Base-by-base conservation (phyloP, 345 rosid species). In the Psidium friedrichsthalianum region DNA sequence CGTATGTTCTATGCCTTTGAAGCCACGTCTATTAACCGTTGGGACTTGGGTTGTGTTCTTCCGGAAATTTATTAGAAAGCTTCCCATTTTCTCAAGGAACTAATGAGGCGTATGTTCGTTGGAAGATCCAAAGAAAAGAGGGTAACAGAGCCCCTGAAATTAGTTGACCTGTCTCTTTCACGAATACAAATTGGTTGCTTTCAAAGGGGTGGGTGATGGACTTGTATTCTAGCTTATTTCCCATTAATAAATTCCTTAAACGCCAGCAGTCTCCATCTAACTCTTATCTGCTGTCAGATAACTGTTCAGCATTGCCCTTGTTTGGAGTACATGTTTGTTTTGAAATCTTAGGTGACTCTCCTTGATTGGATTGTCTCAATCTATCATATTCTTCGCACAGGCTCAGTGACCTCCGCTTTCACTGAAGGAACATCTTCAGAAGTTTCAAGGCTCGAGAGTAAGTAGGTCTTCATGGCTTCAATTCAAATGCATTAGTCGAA, bases 161-260 rank as follows among this genome's bases (percentile, higher is more conserved):
- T 89, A 87, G 98, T 92, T 95, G 93, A 89, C 84, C 64, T 58
- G 94, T 95, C 96, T 76, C 91, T 89, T 90, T 93, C 94, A 15
- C 85, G 86, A 89, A 85, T 87, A 96, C 89, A 89, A 94, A 88
- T 83, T 84, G 85, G 91, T 94, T 87, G 90, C 90, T 94, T 91
- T 94, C 96, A 85, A 59, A 69, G 83, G 80, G 93, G 92, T 90
- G 89, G 93, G 89, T 90, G 94, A 92, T 90, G 91, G 85, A 84
- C 87, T 56, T 87, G 83, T 74, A 49, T 85, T 82, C 86, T 51
- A 55, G 74, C 56, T 82, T 49, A 15, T 40, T 89, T 69, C 82
- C 89, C 86, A 57, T 22, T 36, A 84, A 78, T 83, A 54, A 15
- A 22, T 32, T 40, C 44, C 56, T 32, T 83, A 69, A 61, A 21